Evolutionary conservation across 495 filamentous ascomycete genomes (phyloP).

Genomic region (Trichoderma erinaceum): DNA sequence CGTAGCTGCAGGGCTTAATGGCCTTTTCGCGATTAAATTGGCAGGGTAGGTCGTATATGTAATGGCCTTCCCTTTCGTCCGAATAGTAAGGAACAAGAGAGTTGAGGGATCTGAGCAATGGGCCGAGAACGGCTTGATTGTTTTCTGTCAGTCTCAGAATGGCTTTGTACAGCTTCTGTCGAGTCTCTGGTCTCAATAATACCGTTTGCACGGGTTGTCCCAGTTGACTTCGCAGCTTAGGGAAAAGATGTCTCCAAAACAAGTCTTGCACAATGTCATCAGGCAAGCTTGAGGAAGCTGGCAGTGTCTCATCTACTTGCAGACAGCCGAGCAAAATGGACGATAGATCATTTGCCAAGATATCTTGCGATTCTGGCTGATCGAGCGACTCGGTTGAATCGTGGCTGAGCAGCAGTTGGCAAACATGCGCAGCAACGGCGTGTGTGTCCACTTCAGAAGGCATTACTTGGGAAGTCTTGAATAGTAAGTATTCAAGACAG

Average conservation of each 20-base stretch:
- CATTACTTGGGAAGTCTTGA: slow-evolving; percentile 46
- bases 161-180: slow-evolving; percentile 59
- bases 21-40: slow-evolving; percentile 59
- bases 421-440: slow-evolving; percentile 48
- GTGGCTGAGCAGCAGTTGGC: slow-evolving; percentile 48
- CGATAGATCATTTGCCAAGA: slow-evolving; percentile 31
- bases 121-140: slow-evolving; percentile 40
- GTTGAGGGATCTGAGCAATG: slow-evolving; percentile 47
- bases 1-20: slow-evolving; percentile 69
- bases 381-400: slow-evolving; percentile 26
- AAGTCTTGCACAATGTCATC: slow-evolving; percentile 48
- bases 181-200: slow-evolving; percentile 49
- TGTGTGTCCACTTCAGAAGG: slow-evolving; percentile 46
- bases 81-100: slow-evolving; percentile 37
- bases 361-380: slow-evolving; percentile 31
- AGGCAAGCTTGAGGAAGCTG: slow-evolving; percentile 41
- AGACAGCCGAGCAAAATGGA: slow-evolving; percentile 40
- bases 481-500: slow-evolving; percentile 44
- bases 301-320: slow-evolving; percentile 38
- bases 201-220: slow-evolving; percentile 26
- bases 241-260: slow-evolving; percentile 66
- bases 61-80: slow-evolving; percentile 32
- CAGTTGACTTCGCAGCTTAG: slow-evolving; percentile 41
- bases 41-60: slow-evolving; percentile 51
- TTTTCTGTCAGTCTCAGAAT: slow-evolving; percentile 54